Evolutionary conservation across 495 filamentous ascomycete species (phyloP), one percentile per base, ranked within the genome.

Genomic region (Pyrenopolyporus hunteri): DNA sequence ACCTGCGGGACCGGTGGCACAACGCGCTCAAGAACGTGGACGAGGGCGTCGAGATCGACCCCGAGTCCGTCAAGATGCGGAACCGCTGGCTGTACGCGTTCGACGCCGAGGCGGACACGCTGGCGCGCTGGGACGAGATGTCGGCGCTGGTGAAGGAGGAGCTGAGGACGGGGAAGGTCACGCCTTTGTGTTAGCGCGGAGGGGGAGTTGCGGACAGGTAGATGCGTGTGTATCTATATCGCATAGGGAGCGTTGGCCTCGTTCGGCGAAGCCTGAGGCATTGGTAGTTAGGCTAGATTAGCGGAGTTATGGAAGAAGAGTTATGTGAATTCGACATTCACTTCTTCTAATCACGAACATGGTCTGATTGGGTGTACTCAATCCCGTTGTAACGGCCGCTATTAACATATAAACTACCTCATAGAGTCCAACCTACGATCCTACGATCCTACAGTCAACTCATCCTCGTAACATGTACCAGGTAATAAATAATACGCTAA

Each of bases 1-100:
- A 82, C 56, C 43, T 83, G 22, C 56, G 80, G n/a, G 78, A 82
- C 59, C 66, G 80, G 13, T 83, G 80, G 80, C 80, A 83, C 50
- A 77, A 71, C 53, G 77, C 76, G 32, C 67, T 83, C 16, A 81
- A 78, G 62, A 64, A 72, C 25, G 71, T 79, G 13, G 78, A 77
- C 10, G 74, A 78, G n/a, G 73, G 75, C 16, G 67, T 72, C 0
- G 76, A 82, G 55, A 77, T 82, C 48, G 78, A 83, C 61, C 80
- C 80, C 3, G 80, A 83, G 55, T 73, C 75, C 16, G 61, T 82
- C 13, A 83, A 80, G 70, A 82, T 83, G 52, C 67, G 73, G 61
- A 82, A 82, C 44, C 59, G 78, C 2, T 80, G 77, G 69, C 37
- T 82, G 20, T 82, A 82, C 63, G 70, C 77, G 8, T 82, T 78